Conservation (phyloP, 345 rosid species). For the Microcos paniculata region DNA sequence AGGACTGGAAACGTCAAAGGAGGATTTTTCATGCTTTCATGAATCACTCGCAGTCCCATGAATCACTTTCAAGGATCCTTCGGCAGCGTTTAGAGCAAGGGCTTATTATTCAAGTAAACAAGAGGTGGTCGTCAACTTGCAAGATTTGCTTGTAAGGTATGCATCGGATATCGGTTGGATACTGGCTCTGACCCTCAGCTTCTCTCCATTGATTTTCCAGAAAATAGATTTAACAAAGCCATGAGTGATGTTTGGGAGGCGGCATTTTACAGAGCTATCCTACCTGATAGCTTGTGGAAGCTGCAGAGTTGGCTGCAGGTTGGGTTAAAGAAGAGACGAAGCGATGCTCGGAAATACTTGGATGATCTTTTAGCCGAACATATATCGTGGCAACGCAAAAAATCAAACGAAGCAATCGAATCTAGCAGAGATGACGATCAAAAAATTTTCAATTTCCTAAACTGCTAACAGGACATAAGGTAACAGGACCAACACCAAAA, state of each 20-base stretch:
- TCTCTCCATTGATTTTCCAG: neutral
- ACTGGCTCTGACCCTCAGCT: neutral
- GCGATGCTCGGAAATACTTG: neutral
- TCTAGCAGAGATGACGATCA: neutral
- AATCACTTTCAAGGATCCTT: neutral
- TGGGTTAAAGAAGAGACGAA: conserved; percentile 18
- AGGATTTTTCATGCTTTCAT: neutral
- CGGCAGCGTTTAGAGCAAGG: neutral
- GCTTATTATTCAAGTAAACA: conserved; percentile 3
- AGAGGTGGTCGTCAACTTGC: neutral
- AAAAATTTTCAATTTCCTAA: conserved; percentile 11
- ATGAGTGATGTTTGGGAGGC: conserved; percentile 10
- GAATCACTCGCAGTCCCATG: neutral
- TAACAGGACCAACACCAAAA: neutral
- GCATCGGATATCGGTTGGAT: neutral
- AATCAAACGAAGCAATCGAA: neutral
- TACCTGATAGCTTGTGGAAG: conserved; percentile 20
- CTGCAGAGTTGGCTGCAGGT: conserved; percentile 12
- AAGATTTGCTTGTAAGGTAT: conserved; percentile 10
- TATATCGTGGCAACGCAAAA: neutral
- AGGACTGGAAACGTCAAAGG: conserved; percentile 21
- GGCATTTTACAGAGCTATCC: neutral
- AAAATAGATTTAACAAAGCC: conserved; percentile 2
- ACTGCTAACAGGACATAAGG: neutral
- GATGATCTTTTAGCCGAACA: neutral